These are phyloP conservation scores for Colletotrichum navitas DNA, from an alignment of 2,329 filamentous ascomycete genomes.

Conservation along the genomic window DNA sequence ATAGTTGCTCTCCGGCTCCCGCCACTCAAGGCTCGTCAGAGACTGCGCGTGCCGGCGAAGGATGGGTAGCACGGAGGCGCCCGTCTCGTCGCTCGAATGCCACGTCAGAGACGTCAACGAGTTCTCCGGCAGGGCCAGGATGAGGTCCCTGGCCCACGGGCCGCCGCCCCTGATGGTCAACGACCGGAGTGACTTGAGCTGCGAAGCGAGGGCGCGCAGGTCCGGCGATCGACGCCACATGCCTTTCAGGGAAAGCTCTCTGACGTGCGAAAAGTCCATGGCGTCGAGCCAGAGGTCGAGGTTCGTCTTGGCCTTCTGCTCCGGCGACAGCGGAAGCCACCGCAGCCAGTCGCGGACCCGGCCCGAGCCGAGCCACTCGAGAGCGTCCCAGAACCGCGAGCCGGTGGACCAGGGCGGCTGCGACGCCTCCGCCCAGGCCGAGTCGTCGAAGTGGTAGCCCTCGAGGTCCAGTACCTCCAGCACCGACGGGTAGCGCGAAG, in stretches of 20 bases:
- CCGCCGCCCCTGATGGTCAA: slow-evolving; percentile 7
- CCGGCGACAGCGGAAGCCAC: slow-evolving; percentile 1
- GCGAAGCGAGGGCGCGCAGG: background rate
- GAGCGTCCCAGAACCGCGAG: background rate
- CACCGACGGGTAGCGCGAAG: slow-evolving; percentile 5
- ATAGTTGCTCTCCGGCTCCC: slow-evolving; percentile 7
- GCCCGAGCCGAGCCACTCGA: slow-evolving; percentile 11
- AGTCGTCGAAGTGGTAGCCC: slow-evolving; percentile 23
- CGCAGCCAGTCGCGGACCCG: slow-evolving; percentile 14
- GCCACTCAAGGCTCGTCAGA: slow-evolving; percentile 26
- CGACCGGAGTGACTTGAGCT: slow-evolving; percentile 12
- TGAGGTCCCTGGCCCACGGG: slow-evolving; percentile 15
- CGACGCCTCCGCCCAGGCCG: background rate
- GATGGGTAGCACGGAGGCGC: background rate
- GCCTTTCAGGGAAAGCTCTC: background rate
- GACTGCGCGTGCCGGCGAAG: slow-evolving; percentile 25
- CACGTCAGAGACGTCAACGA: slow-evolving; percentile 29
- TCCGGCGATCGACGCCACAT: background rate
- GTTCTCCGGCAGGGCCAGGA: slow-evolving; percentile 2
- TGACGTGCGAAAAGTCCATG: slow-evolving; percentile 32
- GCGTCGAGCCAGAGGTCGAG: slow-evolving; percentile 32
- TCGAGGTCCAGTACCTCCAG: slow-evolving; percentile 30
- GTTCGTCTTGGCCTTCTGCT: slow-evolving; percentile 22
- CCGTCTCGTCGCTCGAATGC: slow-evolving; percentile 5
- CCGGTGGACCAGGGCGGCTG: too few relatives aligned